phyloP scores from a whole-genome alignment of 1,139 yeast genomes.

The Debaryomycetaceae sp. region DNA sequence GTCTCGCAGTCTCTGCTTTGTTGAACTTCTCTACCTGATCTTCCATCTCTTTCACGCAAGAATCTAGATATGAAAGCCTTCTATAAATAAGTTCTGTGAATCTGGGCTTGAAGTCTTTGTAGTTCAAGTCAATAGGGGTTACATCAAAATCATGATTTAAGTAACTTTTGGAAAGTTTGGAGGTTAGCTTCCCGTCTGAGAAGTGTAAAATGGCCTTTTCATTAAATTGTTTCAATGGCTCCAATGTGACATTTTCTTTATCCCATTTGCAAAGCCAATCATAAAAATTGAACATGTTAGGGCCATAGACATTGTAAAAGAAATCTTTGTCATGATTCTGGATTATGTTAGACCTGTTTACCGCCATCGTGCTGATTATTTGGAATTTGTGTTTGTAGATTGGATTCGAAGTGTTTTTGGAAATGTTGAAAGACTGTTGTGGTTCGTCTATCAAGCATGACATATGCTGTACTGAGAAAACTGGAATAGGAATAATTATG shows the following conservation, averaged over 20 bases:
- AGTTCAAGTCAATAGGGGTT: constrained; percentile 21
- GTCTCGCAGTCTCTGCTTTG: constrained; percentile 47
- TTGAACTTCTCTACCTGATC: constrained; percentile 30
- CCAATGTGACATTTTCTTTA: constrained; percentile 12
- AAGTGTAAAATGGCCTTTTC: constrained; percentile 18
- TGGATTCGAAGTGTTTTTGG: constrained; percentile 18
- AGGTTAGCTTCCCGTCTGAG: constrained; percentile 24
- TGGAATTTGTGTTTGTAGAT: constrained; percentile 31
- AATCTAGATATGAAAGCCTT: constrained; percentile 32
- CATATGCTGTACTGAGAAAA: constrained; percentile 38
- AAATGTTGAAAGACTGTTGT: constrained; percentile 12
- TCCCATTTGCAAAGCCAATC: constrained; percentile 29
- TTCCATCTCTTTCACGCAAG: constrained; percentile 20
- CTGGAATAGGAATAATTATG: constrained; percentile 36
- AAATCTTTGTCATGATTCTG: constrained; percentile 15
- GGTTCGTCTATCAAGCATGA: constrained; percentile 27
- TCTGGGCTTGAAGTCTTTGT: constrained; percentile 33
- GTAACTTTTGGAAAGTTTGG: constrained; percentile 18
- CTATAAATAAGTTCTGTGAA: constrained; percentile 40
- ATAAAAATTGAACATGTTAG: constrained; percentile 19
- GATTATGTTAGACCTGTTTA: constrained; percentile 25
- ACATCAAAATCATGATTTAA: constrained; percentile 7
- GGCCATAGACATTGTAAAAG: constrained; percentile 28
- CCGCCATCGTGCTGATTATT: constrained; percentile 27
- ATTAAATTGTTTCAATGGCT: constrained; percentile 19